Evolutionary conservation across 495 filamentous ascomycete species (phyloP), one percentile per base, ranked within the genome.

Genomic region (Apiosordaria backusii): DNA sequence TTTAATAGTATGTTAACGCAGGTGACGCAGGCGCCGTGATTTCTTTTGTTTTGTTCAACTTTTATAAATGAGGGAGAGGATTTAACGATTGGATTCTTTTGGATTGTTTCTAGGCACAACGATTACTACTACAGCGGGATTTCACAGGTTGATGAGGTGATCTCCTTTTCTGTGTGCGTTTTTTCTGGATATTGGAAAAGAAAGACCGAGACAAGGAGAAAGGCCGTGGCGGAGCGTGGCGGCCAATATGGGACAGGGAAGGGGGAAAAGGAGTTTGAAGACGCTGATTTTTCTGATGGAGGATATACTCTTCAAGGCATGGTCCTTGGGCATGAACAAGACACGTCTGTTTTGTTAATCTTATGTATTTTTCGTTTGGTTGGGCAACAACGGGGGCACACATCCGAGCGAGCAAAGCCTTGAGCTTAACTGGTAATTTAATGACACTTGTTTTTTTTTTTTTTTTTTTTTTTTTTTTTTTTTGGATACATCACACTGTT

Each of bases 1-100:
- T 80, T 86, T 68, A 77, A 76, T 55, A 70, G 62, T 23, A 73
- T 79, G 67, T 27, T 71, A 40, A 18, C 62, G 57, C 65, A 66
- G 53, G 60, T 63, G 26, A 65, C 62, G 50, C 63, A 63, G 61
- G 50, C 4, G 59, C 26, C n/a, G 45, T 25, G 52, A 61, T 26
- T 50, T 65, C 13, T 45, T 16, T 58, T 64, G 9, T 35, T 50
- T 65, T 23, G 19, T 16, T 65, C n/a, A 15, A 3, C 52, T 23
- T 55, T 45, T 21, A n/a, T 2, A 55, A 23, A 55, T 23, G 3
- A 3, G 52, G n/a, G 52, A 6, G 3, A 55, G 22, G 52, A 6
- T 19, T 55, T 55, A 55, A 55, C 52, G 19, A 10, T 45, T 45
- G 4, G 35, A 13, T 13, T 45, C 16, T 45, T 45, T 45, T 45